Conservation (phyloP, 2,329 filamentous ascomycete species). For the Ophiobolus disseminans region DNA sequence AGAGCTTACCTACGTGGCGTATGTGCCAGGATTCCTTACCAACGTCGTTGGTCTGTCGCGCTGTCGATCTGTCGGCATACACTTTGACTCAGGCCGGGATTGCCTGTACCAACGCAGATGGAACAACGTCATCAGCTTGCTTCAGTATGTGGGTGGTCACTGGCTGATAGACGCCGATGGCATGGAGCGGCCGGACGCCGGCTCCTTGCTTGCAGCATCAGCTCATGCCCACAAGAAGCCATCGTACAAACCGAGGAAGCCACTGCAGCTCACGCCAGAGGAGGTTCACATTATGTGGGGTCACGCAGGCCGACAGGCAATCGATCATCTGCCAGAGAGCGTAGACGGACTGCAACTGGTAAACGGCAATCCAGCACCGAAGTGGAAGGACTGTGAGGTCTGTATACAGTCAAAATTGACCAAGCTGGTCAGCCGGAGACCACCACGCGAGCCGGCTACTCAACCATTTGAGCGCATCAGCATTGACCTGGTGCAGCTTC, state of each 20-base stretch:
- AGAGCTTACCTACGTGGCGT: constrained; percentile 10
- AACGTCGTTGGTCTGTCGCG: constrained; percentile 10
- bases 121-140: constrained; percentile 5
- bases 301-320: constrained; percentile 5
- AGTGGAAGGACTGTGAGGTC: constrained; percentile 1
- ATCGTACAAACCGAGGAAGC: not conserved
- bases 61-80: constrained; percentile 8
- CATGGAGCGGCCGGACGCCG: constrained; percentile 6
- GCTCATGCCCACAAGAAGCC: constrained; percentile 1
- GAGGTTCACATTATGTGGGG: constrained; percentile 6
- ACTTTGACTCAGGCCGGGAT: constrained; percentile 14
- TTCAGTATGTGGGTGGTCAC: constrained; percentile 10
- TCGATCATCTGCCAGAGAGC: constrained; percentile 1
- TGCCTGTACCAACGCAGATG: constrained; percentile 6
- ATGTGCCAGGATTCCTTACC: constrained; percentile 11
- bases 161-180: constrained; percentile 11
- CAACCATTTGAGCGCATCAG: constrained; percentile 2
- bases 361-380: not conserved
- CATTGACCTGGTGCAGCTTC: not conserved
- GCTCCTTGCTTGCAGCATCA: constrained; percentile 7
- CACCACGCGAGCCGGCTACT: constrained; percentile 1
- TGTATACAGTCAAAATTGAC: constrained; percentile 6
- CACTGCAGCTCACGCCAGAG: not conserved
- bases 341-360: constrained; percentile 4
- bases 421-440: constrained; percentile 2